Evolutionary conservation across 768 basidiomycete species (phyloP).

Genomic region (Leccinum subgranulosum): DNA sequence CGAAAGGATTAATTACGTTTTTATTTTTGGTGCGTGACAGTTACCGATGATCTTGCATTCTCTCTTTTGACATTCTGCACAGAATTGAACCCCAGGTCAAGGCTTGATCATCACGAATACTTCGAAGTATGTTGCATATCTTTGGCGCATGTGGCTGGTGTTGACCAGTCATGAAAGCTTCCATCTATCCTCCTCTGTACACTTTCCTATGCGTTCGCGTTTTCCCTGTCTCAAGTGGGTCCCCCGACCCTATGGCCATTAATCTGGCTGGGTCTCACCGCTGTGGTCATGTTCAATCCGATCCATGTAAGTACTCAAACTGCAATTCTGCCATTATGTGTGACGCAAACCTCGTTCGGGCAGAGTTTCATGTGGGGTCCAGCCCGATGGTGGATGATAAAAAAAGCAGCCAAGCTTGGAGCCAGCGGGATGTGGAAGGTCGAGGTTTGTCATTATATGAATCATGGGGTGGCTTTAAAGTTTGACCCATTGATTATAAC

Average conservation of each 20-base stretch:
- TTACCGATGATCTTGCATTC: neutral
- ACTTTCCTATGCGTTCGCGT: constrained; percentile 77
- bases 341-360: constrained; percentile 30
- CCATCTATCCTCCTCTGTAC: constrained; percentile 73
- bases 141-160: neutral
- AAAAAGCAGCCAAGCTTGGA: constrained; percentile 58
- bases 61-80: neutral
- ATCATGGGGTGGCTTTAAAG: neutral
- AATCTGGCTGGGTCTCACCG: constrained; percentile 70
- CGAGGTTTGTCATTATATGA: constrained; percentile 47
- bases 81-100: constrained; percentile 72
- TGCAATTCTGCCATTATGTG: neutral
- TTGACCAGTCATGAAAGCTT: constrained; percentile 41
- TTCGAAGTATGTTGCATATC: constrained; percentile 45
- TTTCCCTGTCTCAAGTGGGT: constrained; percentile 71
- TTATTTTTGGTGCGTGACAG: constrained; percentile 70
- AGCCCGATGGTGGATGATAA: constrained; percentile 77
- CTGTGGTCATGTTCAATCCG: constrained; percentile 68
- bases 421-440: constrained; percentile 69
- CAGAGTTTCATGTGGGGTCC: constrained; percentile 37
- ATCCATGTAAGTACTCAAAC: constrained; percentile 45
- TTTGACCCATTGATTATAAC: constrained; percentile 3
- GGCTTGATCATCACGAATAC: constrained; percentile 78
- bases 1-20: constrained; percentile 85
- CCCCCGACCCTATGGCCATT: constrained; percentile 75